phyloP scores from a whole-genome alignment of 345 rosid species.

The Arabidopsis suecica region DNA sequence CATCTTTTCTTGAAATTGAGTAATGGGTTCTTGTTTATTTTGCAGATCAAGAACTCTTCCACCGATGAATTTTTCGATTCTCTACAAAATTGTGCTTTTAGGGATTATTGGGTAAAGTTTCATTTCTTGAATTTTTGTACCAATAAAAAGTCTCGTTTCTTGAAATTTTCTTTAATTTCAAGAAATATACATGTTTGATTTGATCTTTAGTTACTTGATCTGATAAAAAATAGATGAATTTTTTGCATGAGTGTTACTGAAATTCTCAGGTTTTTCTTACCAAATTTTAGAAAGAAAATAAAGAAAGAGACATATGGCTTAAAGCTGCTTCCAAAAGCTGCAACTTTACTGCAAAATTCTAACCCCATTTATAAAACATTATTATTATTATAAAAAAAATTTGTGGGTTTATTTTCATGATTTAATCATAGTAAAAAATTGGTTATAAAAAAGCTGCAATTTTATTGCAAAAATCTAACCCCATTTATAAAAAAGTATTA shows the following conservation, averaged over 20 bases:
- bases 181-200: too few relatives aligned
- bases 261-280: constrained; percentile 21
- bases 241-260: constrained; percentile 15
- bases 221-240: constrained; percentile 3
- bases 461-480: constrained; percentile 22
- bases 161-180: not conserved
- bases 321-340: constrained; percentile 40
- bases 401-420: not conserved
- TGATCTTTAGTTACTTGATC: not conserved
- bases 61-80: constrained; percentile 63
- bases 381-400: not conserved
- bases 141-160: not conserved
- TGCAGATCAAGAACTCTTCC: constrained; percentile 82
- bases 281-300: not conserved
- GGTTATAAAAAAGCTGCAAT: constrained; percentile 36
- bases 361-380: not conserved
- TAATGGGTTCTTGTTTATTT: constrained; percentile 26
- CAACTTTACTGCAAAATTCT: constrained; percentile 29
- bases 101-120: constrained; percentile 76
- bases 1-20: constrained; percentile 12
- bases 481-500: too few relatives aligned
- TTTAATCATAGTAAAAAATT: constrained; percentile 1
- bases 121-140: not conserved
- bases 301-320: constrained; percentile 34
- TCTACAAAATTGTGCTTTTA: constrained; percentile 74